Base-by-base conservation (phyloP, 2,329 filamentous ascomycete species). In the Colletotrichum brevisporum region DNA sequence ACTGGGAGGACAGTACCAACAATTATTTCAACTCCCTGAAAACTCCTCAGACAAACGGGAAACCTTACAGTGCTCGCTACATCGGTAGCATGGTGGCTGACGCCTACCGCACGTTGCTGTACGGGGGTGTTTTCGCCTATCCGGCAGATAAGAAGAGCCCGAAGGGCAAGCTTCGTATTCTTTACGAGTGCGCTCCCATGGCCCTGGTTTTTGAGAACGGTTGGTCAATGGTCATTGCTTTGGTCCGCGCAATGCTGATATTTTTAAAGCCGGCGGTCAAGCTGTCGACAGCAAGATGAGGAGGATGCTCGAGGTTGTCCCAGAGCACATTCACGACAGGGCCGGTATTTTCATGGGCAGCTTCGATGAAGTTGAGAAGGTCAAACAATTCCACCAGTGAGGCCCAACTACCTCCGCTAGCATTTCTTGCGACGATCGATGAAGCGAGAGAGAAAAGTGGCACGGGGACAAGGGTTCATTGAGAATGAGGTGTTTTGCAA, bases 131-230 rank as follows among this genome's bases (percentile, higher is more conserved):
- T 78, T 99, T 99, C 81, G 96, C 96, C 52, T 99, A 99, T 79
- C 96, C 96, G 0, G 94, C 95, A 15, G 96, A 99, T 79, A 97
- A 95, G 86, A 98, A 99, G 91, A 97, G 92, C 78, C 94, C 95
- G 73, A 99, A 98, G 90, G 96, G 96, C 75, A 99, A 99, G 87
- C 88, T 99, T 74, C 89, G 96, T 73, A 99, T 99, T 74, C 81
- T 99, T 76, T 99, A 99, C 83, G 96, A 99, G 85, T 99, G 96
- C 79, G 96, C 96, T 15, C 96, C 96, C 47, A 99, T 99, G 96
- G 96, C 96, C 26, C 93, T 98, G 91, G 89, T 99, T 6, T 98
- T 99, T 81, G 96, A 99, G 84, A 98, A 99, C 83, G 96, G 93
- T 95, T 82, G 83, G 91, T 85, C 6, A 16, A 16, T 18, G 64